A percentile compares a stretch with the other conserved stretches of the same genome.
phyloP scores from a whole-genome alignment of 2,329 filamentous ascomycete species.

The Paraconiothyrium sp. region DNA sequence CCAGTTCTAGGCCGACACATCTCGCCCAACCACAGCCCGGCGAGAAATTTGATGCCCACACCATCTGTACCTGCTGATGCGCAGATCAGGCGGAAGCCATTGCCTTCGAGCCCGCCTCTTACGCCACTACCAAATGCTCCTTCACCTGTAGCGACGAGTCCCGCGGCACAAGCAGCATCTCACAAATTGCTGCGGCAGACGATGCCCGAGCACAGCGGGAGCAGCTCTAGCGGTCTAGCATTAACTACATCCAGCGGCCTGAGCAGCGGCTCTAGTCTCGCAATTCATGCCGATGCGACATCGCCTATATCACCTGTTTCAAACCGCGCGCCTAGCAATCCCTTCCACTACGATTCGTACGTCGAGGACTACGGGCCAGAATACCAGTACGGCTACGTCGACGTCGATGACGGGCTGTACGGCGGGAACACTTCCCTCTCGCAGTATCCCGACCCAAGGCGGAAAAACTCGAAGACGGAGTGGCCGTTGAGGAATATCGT shows the following conservation, averaged over 20 bases:
- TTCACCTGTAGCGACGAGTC: constrained; percentile 20
- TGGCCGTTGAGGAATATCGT: constrained; percentile 43
- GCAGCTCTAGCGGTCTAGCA: constrained; percentile 35
- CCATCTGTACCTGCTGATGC: constrained; percentile 26
- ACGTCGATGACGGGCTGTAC: constrained; percentile 40
- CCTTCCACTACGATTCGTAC: constrained; percentile 39
- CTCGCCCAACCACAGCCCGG: constrained; percentile 14
- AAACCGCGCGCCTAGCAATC: constrained; percentile 28
- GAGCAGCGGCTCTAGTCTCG: constrained; percentile 18
- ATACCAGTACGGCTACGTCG: constrained; percentile 30
- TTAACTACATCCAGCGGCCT: constrained; percentile 19
- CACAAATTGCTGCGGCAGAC: constrained; percentile 34
- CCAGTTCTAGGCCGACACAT: constrained; percentile 29
- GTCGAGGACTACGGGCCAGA: constrained; percentile 47
- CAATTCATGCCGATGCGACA: constrained; percentile 21
- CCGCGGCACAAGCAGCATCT: constrained; percentile 31
- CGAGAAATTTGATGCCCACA: constrained; percentile 20
- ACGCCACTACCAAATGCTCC: constrained; percentile 1
- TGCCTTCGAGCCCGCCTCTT: constrained; percentile 24
- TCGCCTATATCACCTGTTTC: constrained; percentile 27
- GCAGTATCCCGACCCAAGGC: constrained; percentile 32
- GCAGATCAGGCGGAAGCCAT: constrained; percentile 40
- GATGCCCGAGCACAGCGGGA: constrained; percentile 36
- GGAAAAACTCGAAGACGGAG: constrained; percentile 35
- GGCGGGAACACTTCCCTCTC: constrained; percentile 41